Evolutionary conservation across 2,329 filamentous ascomycete species (phyloP).

Genomic region (Calonectria henricotiae): DNA sequence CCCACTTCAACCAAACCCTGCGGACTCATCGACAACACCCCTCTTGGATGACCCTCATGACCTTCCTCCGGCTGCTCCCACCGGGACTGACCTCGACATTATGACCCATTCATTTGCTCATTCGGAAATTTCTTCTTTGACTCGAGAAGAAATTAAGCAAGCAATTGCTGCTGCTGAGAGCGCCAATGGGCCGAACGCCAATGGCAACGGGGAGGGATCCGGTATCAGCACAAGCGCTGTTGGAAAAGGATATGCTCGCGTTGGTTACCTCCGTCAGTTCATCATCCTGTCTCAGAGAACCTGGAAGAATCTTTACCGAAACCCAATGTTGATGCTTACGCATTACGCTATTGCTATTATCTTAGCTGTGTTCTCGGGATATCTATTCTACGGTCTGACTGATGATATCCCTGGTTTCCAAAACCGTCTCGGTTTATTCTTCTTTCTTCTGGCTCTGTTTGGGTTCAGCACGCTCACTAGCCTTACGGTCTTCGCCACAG

Average conservation of each 20-base stretch:
- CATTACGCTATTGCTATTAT: slow-evolving; percentile 98
- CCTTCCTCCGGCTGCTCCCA: slow-evolving; percentile 72
- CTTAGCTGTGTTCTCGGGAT: slow-evolving; percentile 93
- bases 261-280: slow-evolving; percentile 88
- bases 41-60: slow-evolving; percentile 81
- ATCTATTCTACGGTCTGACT: slow-evolving; percentile 95
- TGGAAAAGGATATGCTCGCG: slow-evolving; percentile 85
- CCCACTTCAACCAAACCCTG: slow-evolving; percentile 66
- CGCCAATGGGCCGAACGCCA: slow-evolving; percentile 77
- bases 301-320: slow-evolving; percentile 97
- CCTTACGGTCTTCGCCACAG: slow-evolving; percentile 92
- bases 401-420: slow-evolving; percentile 98
- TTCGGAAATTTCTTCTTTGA: slow-evolving; percentile 83
- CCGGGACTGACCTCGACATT: slow-evolving; percentile 84
- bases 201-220: slow-evolving; percentile 66
- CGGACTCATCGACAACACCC: slow-evolving; percentile 68
- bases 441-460: slow-evolving; percentile 95
- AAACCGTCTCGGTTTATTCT: slow-evolving; percentile 96
- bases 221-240: slow-evolving; percentile 73
- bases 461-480: slow-evolving; percentile 97
- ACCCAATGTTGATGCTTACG: slow-evolving; percentile 98
- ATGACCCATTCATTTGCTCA: slow-evolving; percentile 83
- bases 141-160: slow-evolving; percentile 84
- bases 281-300: slow-evolving; percentile 90
- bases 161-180: slow-evolving; percentile 76